phyloP scores from a whole-genome alignment of 768 basidiomycete genomes.

The Leucogyrophana mollusca region DNA sequence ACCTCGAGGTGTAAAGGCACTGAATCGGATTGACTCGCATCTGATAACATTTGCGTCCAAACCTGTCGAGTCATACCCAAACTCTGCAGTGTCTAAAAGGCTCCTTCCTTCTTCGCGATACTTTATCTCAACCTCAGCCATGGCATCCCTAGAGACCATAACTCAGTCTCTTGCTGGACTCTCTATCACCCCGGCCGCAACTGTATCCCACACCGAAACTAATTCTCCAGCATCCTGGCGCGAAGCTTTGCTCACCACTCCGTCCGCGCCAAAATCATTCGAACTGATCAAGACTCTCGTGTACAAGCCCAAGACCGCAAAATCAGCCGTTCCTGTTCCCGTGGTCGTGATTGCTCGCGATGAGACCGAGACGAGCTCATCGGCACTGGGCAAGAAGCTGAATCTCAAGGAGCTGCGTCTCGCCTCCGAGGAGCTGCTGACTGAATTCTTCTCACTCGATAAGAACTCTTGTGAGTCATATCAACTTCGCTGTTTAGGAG shows the following conservation, averaged over 20 bases:
- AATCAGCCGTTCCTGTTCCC: slow-evolving; percentile 78
- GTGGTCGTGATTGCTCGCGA: slow-evolving; percentile 87
- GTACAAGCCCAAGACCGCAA: slow-evolving; percentile 97
- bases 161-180: slow-evolving; percentile 47
- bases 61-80: slow-evolving; percentile 25
- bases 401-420: slow-evolving; percentile 85
- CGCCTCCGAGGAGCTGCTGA: slow-evolving; percentile 82
- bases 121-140: slow-evolving; percentile 20
- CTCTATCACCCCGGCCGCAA: slow-evolving; percentile 52
- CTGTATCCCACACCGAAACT: slow-evolving; percentile 58
- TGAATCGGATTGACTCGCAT: slow-evolving; percentile 11
- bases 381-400: slow-evolving; percentile 73
- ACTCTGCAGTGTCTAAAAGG: slow-evolving; percentile 15
- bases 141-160: slow-evolving; percentile 34
- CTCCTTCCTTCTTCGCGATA: slow-evolving; percentile 4
- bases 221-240: slow-evolving; percentile 78
- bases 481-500: slow-evolving; percentile 1
- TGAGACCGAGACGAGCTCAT: slow-evolving; percentile 78
- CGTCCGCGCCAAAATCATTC: slow-evolving; percentile 55
- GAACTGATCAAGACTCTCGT: slow-evolving; percentile 86
- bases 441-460: slow-evolving; percentile 79
- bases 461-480: slow-evolving; percentile 78
- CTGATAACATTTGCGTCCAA: slow-evolving; percentile 16
- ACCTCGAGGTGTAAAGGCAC: slow-evolving; percentile 12
- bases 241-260: slow-evolving; percentile 56